A percentile compares a stretch with the other conserved stretches of the same genome.
These are phyloP conservation scores for Mortierella sp. DNA, from an alignment of 371 early-diverging fungal species.

Conservation along the genomic window DNA sequence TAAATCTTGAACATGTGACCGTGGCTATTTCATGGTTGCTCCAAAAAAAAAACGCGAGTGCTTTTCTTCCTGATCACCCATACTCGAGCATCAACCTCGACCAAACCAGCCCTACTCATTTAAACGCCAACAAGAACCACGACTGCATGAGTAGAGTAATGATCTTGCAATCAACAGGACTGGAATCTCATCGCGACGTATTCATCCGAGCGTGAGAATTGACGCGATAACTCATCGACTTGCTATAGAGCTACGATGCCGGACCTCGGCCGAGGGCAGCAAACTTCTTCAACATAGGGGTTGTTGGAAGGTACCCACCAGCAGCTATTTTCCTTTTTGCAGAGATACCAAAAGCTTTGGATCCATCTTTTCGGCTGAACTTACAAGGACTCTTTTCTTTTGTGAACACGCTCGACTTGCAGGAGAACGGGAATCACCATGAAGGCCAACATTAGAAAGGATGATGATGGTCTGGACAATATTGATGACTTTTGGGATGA, in stretches of 20 bases:
- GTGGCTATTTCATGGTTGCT: not conserved
- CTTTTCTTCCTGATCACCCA: not conserved
- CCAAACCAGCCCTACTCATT: not conserved
- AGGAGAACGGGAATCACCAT: conserved; percentile 52
- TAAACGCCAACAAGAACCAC: not conserved
- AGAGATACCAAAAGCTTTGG: not conserved
- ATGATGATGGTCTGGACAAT: conserved; percentile 49
- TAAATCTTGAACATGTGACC: not conserved
- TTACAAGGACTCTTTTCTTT: not conserved
- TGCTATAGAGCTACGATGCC: conserved; percentile 20
- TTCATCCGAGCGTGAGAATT: not conserved
- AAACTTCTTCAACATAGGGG: conserved; percentile 46
- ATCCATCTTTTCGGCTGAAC: not conserved
- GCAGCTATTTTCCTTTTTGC: not conserved
- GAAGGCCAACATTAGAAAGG: conserved; percentile 47
- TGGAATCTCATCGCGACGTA: not conserved
- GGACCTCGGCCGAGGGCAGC: conserved; percentile 20
- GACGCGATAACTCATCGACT: not conserved
- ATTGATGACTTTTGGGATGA: conserved; percentile 53
- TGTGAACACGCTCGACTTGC: not conserved
- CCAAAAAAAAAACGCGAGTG: conserved; percentile 4
- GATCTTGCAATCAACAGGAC: not conserved
- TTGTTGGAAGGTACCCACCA: conserved; percentile 41
- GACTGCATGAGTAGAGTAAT: conserved; percentile 12
- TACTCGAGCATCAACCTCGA: too few species aligned